Conservation (phyloP, 2,329 filamentous ascomycete species). For the Microdochium bolleyi region DNA sequence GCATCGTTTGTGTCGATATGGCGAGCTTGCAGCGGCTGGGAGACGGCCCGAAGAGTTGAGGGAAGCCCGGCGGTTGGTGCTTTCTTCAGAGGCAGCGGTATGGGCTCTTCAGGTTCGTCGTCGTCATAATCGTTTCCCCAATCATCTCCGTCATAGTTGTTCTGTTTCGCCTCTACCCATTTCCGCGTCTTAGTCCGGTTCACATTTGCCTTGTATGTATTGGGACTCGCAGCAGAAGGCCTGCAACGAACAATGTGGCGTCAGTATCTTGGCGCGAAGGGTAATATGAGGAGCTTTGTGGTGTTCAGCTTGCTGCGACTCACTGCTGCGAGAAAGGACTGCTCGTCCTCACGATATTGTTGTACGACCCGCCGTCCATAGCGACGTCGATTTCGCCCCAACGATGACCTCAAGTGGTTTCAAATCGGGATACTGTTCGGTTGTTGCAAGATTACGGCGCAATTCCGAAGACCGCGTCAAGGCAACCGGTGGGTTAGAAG, state of each 20-base stretch:
- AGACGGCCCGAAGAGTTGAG: not conserved
- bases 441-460: too few species aligned
- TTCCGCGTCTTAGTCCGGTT: constrained; percentile 86
- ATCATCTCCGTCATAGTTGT: constrained; percentile 86
- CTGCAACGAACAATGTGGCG: constrained; percentile 4
- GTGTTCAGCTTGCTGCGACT: constrained; percentile 1
- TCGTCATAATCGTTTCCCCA: constrained; percentile 72
- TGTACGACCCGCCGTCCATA: constrained; percentile 16
- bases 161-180: constrained; percentile 85
- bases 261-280: constrained; percentile 5
- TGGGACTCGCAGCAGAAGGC: constrained; percentile 9
- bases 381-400: not conserved
- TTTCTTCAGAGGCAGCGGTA: constrained; percentile 23
- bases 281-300: not conserved
- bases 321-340: constrained; percentile 15
- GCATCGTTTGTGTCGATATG: constrained; percentile 8
- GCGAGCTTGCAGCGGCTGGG: not conserved
- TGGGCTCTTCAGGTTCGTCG: constrained; percentile 36
- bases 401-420: too few species aligned
- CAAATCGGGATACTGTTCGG: too few species aligned
- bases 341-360: constrained; percentile 14
- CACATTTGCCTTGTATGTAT: constrained; percentile 70
- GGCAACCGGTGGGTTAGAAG: too few species aligned
- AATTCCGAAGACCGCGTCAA: too few species aligned
- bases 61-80: constrained; percentile 6